Conservation (phyloP, 177 flowering plant species). For the Vitis hybrid region DNA sequence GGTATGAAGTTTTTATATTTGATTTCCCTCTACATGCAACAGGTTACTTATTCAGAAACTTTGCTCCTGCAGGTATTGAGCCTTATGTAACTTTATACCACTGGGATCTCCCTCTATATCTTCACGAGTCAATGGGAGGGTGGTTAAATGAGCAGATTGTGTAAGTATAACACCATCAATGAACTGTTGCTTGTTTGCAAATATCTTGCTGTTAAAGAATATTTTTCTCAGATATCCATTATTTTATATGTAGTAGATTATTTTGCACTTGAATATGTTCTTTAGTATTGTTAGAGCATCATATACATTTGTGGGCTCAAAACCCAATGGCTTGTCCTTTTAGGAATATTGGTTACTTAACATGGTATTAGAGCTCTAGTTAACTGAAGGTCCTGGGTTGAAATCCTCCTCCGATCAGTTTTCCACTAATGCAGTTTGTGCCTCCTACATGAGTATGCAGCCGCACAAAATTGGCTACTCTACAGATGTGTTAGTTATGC, state of each 20-base stretch:
- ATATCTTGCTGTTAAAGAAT: not conserved
- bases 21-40: slow-evolving; percentile 2
- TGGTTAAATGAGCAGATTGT: slow-evolving; percentile 73
- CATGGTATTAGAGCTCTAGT: no score
- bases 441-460: not conserved
- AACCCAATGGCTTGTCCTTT: no score
- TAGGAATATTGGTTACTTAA: no score
- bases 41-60: not conserved
- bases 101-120: slow-evolving; percentile 89
- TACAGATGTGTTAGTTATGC: not conserved
- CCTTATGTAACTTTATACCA: slow-evolving; percentile 83
- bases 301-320: no score
- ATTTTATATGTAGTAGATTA: no score
- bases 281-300: no score
- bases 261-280: no score
- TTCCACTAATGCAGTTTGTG: no score
- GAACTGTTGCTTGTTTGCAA: not conserved
- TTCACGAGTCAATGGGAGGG: slow-evolving; percentile 78
- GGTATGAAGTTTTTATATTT: slow-evolving; percentile 33
- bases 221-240: not conserved
- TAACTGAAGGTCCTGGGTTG: no score
- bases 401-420: no score
- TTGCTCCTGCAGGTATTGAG: slow-evolving; percentile 58
- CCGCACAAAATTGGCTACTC: no score
- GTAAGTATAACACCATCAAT: slow-evolving; percentile 40